Evolutionary conservation across 352 stramenopile species (phyloP).

Genomic region (Phytophthora colocasiae): DNA sequence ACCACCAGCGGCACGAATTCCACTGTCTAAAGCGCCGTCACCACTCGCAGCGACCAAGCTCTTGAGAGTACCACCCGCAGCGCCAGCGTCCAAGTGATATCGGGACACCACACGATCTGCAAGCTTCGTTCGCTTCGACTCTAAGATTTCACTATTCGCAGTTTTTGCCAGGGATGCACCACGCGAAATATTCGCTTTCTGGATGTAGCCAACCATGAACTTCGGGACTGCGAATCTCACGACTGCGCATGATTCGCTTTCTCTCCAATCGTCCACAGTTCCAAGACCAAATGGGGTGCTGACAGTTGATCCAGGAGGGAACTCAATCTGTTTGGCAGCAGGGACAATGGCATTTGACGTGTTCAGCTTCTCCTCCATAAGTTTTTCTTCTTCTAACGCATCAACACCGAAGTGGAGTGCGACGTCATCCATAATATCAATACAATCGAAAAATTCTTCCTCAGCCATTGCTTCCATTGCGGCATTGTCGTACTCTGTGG

Average conservation of each 20-base stretch:
- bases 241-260: constrained; percentile 39
- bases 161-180: constrained; percentile 64
- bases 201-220: constrained; percentile 67
- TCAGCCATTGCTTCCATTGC: constrained; percentile 72
- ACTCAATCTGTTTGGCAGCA: constrained; percentile 23
- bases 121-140: constrained; percentile 61
- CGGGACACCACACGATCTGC: constrained; percentile 66
- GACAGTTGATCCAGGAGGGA: constrained; percentile 66
- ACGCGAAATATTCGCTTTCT: constrained; percentile 63
- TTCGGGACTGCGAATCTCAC: constrained; percentile 50
- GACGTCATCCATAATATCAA: constrained; percentile 71
- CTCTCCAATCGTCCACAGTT: constrained; percentile 59
- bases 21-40: constrained; percentile 83
- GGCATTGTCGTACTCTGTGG: constrained; percentile 62
- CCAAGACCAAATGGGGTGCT: constrained; percentile 75
- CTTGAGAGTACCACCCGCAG: constrained; percentile 45
- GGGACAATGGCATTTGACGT: constrained; percentile 6
- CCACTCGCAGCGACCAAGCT: constrained; percentile 68
- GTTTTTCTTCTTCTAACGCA: constrained; percentile 25
- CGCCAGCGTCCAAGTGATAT: constrained; percentile 53
- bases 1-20: constrained; percentile 77
- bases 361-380: constrained; percentile 14
- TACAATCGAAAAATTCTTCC: constrained; percentile 88
- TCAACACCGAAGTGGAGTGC: constrained; percentile 48
- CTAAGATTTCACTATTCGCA: constrained; percentile 45